Conservation (phyloP, 441 rosid genomes). For the Aquilaria agallochum region DNA sequence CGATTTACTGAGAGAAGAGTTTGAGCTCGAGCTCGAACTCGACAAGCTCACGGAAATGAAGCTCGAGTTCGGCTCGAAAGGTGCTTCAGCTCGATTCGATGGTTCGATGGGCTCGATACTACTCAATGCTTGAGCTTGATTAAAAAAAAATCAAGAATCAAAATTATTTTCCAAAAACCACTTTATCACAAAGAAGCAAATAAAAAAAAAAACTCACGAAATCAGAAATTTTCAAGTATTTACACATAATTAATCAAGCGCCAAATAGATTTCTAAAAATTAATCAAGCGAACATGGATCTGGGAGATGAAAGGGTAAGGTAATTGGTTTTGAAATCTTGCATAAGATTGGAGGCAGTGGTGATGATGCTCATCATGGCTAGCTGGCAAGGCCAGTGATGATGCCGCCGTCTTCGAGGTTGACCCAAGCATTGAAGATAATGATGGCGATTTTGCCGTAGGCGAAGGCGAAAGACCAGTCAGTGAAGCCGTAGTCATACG, state of each 20-base stretch:
- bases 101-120: too few relatives aligned
- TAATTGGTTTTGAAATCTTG: slow-evolving; percentile 96
- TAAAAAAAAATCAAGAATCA: too few relatives aligned
- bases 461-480: slow-evolving; percentile 95
- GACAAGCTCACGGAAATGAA: too few relatives aligned
- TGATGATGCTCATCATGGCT: slow-evolving; percentile 96
- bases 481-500: slow-evolving; percentile 85
- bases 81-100: too few relatives aligned
- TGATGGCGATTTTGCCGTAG: slow-evolving; percentile 79
- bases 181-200: too few relatives aligned
- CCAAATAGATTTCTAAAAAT: slow-evolving; percentile 65
- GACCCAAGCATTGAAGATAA: slow-evolving; percentile 72
- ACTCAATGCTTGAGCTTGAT: too few relatives aligned
- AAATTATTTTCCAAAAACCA: too few relatives aligned
- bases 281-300: slow-evolving; percentile 81
- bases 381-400: slow-evolving; percentile 73
- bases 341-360: slow-evolving; percentile 86
- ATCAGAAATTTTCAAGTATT: too few relatives aligned
- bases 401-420: slow-evolving; percentile 65
- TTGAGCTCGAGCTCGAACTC: too few relatives aligned
- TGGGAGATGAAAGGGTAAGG: slow-evolving; percentile 77
- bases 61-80: too few relatives aligned
- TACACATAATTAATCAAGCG: slow-evolving; percentile 30
- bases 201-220: too few relatives aligned
- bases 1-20: too few relatives aligned